phyloP scores from a whole-genome alignment of 495 filamentous ascomycete genomes.

The Staphylotrichum longicolle region DNA sequence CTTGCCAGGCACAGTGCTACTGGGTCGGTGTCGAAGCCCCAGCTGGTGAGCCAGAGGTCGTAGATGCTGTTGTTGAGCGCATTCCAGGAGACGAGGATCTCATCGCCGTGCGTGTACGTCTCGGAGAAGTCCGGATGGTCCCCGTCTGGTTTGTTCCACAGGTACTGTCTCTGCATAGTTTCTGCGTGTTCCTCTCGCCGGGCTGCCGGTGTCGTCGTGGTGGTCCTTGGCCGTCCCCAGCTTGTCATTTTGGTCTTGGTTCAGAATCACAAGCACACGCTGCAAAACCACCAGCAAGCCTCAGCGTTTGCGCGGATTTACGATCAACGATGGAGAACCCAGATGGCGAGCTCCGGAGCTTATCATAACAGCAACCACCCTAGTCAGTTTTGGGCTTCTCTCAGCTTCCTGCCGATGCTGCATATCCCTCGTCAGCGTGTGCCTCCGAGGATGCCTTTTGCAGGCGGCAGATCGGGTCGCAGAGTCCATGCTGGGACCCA shows the following conservation, averaged over 20 bases:
- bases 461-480: conserved; percentile 11
- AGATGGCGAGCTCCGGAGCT: neutral
- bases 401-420: neutral
- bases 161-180: conserved; percentile 8
- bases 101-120: conserved; percentile 18
- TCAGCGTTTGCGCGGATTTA: neutral
- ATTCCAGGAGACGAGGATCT: conserved; percentile 28
- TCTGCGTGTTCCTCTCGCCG: neutral
- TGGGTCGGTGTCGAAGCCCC: conserved; percentile 13
- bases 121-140: conserved; percentile 21
- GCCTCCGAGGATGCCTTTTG: neutral
- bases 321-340: neutral
- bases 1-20: conserved; percentile 21
- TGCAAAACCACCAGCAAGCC: neutral
- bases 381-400: too few species aligned
- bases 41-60: conserved; percentile 27
- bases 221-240: neutral
- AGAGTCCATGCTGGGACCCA: neutral
- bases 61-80: conserved; percentile 27
- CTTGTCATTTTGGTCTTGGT: conserved; percentile 4
- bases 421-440: neutral
- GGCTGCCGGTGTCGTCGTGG: neutral
- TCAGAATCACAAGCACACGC: neutral
- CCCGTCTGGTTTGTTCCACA: conserved; percentile 24
- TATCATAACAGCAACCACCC: neutral